phyloP scores from a whole-genome alignment of 2,329 filamentous ascomycete species.

The Emydomyces testavorans region DNA sequence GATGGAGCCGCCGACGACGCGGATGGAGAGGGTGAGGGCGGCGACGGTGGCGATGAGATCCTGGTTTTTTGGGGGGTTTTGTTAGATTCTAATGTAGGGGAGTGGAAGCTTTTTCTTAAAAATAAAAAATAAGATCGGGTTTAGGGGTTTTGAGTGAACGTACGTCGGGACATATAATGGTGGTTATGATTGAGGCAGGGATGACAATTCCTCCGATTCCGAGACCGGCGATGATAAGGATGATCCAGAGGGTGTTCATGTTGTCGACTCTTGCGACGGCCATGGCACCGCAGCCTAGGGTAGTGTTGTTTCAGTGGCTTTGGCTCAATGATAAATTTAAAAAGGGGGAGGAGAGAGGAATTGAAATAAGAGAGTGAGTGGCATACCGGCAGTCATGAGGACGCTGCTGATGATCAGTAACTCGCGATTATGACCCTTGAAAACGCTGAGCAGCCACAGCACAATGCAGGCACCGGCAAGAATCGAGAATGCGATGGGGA shows the following conservation, averaged over 20 bases:
- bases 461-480: slow-evolving; percentile 50
- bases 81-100: too few species aligned
- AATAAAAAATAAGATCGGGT: too few species aligned
- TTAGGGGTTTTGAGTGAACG: too few species aligned
- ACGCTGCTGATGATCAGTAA: slow-evolving; percentile 49
- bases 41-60: slow-evolving; percentile 58
- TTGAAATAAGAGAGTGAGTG: not conserved
- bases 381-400: slow-evolving; percentile 52
- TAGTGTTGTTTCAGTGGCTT: not conserved
- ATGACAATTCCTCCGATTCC: slow-evolving; percentile 59
- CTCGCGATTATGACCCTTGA: slow-evolving; percentile 48
- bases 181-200: slow-evolving; percentile 55
- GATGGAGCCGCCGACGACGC: slow-evolving; percentile 55
- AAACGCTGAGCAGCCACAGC: slow-evolving; percentile 46
- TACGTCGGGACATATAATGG: slow-evolving; percentile 56
- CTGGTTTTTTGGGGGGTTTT: too few species aligned
- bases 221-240: slow-evolving; percentile 50
- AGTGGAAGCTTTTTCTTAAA: too few species aligned
- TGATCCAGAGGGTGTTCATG: slow-evolving; percentile 43
- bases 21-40: slow-evolving; percentile 57
- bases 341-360: not conserved
- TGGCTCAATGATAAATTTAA: not conserved
- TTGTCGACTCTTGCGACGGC: slow-evolving; percentile 43
- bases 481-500: slow-evolving; percentile 55
- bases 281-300: slow-evolving; percentile 43